A percentile compares a stretch with the other conserved stretches of the same genome.
phyloP scores from a whole-genome alignment of 2,329 filamentous ascomycete genomes.

The Xylaria hypoxylon region DNA sequence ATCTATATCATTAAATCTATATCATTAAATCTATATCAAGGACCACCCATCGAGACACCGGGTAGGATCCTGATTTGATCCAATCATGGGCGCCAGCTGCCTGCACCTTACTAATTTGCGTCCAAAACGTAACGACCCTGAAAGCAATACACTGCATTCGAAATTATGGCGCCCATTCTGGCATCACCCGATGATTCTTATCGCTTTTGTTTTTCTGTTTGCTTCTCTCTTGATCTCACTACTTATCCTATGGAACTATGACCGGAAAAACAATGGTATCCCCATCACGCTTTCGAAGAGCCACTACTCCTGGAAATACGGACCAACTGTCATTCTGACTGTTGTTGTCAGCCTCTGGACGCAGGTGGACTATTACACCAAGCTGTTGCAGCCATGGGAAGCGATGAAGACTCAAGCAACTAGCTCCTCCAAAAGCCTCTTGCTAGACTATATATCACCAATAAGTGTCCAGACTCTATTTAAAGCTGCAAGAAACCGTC shows the following conservation, averaged over 20 bases:
- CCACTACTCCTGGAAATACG: slow-evolving; percentile 23
- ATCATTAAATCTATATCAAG: too few species aligned
- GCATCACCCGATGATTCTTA: background rate
- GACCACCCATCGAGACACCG: background rate
- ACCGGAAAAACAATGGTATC: slow-evolving; percentile 3
- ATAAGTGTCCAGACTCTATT: background rate
- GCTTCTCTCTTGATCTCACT: background rate
- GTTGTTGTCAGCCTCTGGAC: slow-evolving; percentile 15
- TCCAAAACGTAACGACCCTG: background rate
- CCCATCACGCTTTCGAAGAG: slow-evolving; percentile 4
- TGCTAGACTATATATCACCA: slow-evolving; percentile 20
- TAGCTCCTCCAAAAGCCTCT: background rate
- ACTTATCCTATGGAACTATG: slow-evolving; percentile 15
- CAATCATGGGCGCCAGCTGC: background rate
- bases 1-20: too few species aligned
- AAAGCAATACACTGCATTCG: background rate
- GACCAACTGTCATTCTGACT: slow-evolving; percentile 4
- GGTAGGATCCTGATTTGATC: background rate
- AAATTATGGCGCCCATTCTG: background rate
- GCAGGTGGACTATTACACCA: slow-evolving; percentile 22
- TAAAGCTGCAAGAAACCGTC: slow-evolving; percentile 3
- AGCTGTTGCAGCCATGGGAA: slow-evolving; percentile 11
- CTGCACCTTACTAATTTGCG: background rate
- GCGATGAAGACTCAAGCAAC: background rate
- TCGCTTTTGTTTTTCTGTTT: slow-evolving; percentile 4